These are phyloP conservation scores for Sicyos edulis DNA, from an alignment of 306 rosid genomes.

Conservation along the genomic window DNA sequence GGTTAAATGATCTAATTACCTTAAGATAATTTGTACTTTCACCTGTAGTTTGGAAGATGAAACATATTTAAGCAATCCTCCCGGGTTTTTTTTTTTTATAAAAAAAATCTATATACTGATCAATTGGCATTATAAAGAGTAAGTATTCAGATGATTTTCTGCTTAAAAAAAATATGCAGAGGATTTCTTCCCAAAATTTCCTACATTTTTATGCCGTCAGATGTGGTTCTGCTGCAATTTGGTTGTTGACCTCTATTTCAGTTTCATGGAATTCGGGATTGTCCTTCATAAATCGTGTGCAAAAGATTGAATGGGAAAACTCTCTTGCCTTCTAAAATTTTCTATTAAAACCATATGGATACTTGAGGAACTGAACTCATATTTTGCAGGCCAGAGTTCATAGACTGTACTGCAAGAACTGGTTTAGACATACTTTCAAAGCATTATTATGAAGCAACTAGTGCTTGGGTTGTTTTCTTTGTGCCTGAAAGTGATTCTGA, in stretches of 20 bases:
- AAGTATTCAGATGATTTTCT: neutral
- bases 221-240: neutral
- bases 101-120: neutral
- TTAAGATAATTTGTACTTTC: conserved; percentile 2
- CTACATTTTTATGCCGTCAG: neutral
- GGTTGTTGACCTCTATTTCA: neutral
- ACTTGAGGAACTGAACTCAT: neutral
- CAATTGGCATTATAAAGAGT: neutral
- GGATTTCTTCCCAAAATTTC: neutral
- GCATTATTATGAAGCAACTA: conserved; percentile 93
- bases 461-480: conserved; percentile 95
- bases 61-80: neutral
- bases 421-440: conserved; percentile 91
- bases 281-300: conserved; percentile 5
- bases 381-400: conserved; percentile 73
- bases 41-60: conserved; percentile 9
- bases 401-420: conserved; percentile 98
- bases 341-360: neutral
- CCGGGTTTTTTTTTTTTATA: neutral
- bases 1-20: neutral
- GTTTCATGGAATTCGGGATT: neutral
- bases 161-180: no score
- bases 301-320: neutral
- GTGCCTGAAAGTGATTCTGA: conserved; percentile 90
- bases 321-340: neutral